Conservation (phyloP, 305 asterid species). For the Fraxinus sp. region DNA sequence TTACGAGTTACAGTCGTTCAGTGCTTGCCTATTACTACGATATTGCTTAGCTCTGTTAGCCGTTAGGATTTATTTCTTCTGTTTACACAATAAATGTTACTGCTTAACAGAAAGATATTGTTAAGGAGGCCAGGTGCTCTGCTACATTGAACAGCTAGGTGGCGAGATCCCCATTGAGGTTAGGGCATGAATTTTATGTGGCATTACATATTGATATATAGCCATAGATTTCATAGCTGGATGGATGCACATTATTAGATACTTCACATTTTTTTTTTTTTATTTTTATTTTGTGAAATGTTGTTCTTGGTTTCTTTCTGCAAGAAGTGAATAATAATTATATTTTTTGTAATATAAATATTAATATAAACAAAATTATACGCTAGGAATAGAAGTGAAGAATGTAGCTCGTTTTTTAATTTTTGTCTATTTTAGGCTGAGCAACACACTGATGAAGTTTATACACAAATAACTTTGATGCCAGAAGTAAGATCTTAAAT, state of each 20-base stretch:
- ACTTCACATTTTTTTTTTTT: not conserved
- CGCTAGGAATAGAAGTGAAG: constrained; percentile 4
- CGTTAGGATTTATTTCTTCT: not conserved
- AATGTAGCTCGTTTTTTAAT: constrained; percentile 7
- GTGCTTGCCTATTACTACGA: not conserved
- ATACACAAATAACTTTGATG: constrained; percentile 61
- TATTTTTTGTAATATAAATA: not conserved
- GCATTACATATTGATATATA: not conserved
- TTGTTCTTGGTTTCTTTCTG: not conserved
- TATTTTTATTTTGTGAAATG: not conserved
- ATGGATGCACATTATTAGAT: too few relatives aligned
- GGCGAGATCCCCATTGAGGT: not conserved
- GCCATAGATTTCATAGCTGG: too few relatives aligned
- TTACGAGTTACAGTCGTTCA: not conserved
- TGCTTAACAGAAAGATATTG: not conserved
- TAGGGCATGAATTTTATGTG: not conserved
- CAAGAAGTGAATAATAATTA: not conserved
- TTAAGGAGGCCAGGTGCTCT: not conserved
- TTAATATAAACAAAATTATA: not conserved
- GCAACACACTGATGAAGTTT: constrained; percentile 69
- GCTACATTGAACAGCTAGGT: not conserved
- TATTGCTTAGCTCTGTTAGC: not conserved
- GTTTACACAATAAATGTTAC: not conserved
- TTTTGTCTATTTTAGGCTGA: constrained; percentile 54
- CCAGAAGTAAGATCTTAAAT: constrained; percentile 51